Evolutionary conservation across 2,329 filamentous ascomycete genomes (phyloP).

Genomic region (Claviceps spartinae): DNA sequence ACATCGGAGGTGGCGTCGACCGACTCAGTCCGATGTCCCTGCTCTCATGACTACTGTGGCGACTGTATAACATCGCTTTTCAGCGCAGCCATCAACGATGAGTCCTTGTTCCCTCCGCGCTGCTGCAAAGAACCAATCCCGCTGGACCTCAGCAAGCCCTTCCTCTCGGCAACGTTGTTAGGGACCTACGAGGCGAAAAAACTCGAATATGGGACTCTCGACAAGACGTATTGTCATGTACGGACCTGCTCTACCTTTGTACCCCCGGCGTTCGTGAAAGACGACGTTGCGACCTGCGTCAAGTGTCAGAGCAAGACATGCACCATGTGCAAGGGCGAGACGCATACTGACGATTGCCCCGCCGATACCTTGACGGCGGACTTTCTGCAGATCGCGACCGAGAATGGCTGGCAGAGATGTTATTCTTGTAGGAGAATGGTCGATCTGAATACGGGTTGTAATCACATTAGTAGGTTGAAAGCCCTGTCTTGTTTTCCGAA

Average conservation of each 20-base stretch:
- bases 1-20: not conserved
- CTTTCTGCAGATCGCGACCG: slow-evolving; percentile 25
- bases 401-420: slow-evolving; percentile 39
- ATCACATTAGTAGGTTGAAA: slow-evolving; percentile 37
- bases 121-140: slow-evolving; percentile 35
- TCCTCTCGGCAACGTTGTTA: slow-evolving; percentile 23
- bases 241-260: slow-evolving; percentile 34
- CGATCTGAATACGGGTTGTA: slow-evolving; percentile 36
- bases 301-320: slow-evolving; percentile 34
- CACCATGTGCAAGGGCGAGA: slow-evolving; percentile 30
- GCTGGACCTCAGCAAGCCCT: slow-evolving; percentile 16
- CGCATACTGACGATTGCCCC: slow-evolving; percentile 35
- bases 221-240: slow-evolving; percentile 37
- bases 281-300: slow-evolving; percentile 26
- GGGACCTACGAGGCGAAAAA: slow-evolving; percentile 28
- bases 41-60: slow-evolving; percentile 36
- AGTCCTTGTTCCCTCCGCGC: slow-evolving; percentile 39
- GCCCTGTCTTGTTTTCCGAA: not conserved
- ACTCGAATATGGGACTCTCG: slow-evolving; percentile 31
- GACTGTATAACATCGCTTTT: slow-evolving; percentile 34
- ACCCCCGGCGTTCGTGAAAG: slow-evolving; percentile 15
- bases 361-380: slow-evolving; percentile 26
- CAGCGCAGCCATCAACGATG: slow-evolving; percentile 28
- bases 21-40: slow-evolving; percentile 1
- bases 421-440: slow-evolving; percentile 30